A percentile compares a stretch with the other conserved stretches of the same genome.
Conservation (phyloP, 1,139 yeast species). For the Magnusiomyces fungicola region DNA sequence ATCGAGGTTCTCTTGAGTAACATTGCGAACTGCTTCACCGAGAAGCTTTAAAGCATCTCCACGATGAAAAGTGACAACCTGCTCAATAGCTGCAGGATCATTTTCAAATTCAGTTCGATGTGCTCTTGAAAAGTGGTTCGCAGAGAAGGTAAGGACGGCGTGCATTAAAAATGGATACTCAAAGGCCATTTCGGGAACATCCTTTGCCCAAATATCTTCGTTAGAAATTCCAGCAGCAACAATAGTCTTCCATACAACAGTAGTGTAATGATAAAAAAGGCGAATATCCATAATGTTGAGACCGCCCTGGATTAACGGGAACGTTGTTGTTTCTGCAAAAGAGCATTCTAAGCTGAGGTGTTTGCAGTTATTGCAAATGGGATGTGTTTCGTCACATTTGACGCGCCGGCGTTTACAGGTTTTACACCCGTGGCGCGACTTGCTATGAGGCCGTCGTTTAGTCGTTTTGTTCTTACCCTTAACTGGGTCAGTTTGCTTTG, state of each 20-base stretch:
- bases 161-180: constrained; percentile 89
- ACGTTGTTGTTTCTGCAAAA: constrained; percentile 24
- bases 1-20: constrained; percentile 79
- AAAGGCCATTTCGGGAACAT: constrained; percentile 83
- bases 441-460: constrained; percentile 52
- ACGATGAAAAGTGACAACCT: constrained; percentile 77
- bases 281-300: constrained; percentile 71
- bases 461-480: constrained; percentile 14
- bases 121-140: constrained; percentile 76
- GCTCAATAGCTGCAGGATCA: constrained; percentile 38
- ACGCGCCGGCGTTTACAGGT: constrained; percentile 85
- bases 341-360: constrained; percentile 70
- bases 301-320: constrained; percentile 19
- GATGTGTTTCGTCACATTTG: constrained; percentile 85
- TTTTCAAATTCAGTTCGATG: constrained; percentile 39
- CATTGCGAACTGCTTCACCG: constrained; percentile 78
- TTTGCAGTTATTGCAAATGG: constrained; percentile 69
- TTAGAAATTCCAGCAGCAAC: constrained; percentile 89
- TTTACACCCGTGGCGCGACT: constrained; percentile 80
- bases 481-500: neutral
- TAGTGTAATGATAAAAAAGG: constrained; percentile 80
- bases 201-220: constrained; percentile 77
- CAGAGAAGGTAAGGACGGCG: constrained; percentile 79
- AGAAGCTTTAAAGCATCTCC: constrained; percentile 77
- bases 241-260: constrained; percentile 77